Evolutionary conservation across 2,329 filamentous ascomycete genomes (phyloP).

Genomic region (Alternaria metachromatica): DNA sequence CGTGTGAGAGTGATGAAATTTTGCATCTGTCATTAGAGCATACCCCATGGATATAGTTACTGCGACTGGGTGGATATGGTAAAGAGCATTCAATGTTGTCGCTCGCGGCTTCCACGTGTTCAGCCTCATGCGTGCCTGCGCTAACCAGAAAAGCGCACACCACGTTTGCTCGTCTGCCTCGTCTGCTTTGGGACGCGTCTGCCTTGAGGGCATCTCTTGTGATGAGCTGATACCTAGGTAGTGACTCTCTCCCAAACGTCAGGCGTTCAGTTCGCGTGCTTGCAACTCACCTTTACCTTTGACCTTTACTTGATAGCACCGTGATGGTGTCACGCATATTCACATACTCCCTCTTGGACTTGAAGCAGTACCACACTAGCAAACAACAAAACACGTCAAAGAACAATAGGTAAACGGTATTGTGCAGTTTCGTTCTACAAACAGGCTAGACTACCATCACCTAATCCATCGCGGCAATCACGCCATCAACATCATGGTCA

Average conservation of each 20-base stretch:
- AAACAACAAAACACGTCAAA: not conserved
- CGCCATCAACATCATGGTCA: constrained; percentile 3
- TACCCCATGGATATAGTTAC: not conserved
- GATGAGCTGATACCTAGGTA: not conserved
- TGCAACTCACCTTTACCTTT: not conserved
- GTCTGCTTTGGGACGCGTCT: constrained; percentile 5
- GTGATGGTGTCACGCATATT: not conserved
- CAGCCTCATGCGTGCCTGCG: constrained; percentile 2
- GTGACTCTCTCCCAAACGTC: not conserved
- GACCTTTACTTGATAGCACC: not conserved
- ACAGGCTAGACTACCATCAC: constrained; percentile 4
- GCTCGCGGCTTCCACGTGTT: not conserved
- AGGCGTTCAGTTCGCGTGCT: not conserved
- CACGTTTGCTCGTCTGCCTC: constrained; percentile 1
- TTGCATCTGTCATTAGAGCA: not conserved
- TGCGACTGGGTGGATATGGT: not conserved
- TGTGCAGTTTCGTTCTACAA: constrained; percentile 7
- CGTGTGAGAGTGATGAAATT: not conserved
- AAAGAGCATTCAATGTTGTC: not conserved
- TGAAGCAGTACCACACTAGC: constrained; percentile 1
- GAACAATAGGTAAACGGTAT: not conserved
- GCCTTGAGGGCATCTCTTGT: constrained; percentile 3
- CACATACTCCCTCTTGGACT: not conserved
- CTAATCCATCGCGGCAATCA: constrained; percentile 2
- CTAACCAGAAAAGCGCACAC: constrained; percentile 3